Evolutionary conservation across 768 basidiomycete species (phyloP).

Genomic region (Rhodotorula taiwanensis): DNA sequence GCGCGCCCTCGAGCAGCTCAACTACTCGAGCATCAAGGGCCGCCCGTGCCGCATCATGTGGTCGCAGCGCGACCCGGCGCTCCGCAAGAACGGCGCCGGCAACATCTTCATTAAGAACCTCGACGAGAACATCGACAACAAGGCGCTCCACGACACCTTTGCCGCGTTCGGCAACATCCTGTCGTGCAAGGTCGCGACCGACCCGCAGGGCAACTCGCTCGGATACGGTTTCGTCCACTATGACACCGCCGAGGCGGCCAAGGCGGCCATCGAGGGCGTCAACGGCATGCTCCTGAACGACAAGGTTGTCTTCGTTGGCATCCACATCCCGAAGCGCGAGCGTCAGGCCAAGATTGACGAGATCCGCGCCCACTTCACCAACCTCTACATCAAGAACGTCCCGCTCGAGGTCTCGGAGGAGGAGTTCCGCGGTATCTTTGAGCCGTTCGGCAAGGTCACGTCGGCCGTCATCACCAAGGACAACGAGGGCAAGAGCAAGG

Average conservation of each 20-base stretch:
- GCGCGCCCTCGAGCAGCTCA: conserved; percentile 96
- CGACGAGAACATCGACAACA: conserved; percentile 60
- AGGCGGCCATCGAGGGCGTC: conserved; percentile 93
- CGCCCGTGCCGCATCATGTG: conserved; percentile 99
- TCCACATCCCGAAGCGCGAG: conserved; percentile 97
- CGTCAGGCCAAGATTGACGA: conserved; percentile 98
- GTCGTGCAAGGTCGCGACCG: conserved; percentile 97
- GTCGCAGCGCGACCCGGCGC: conserved; percentile 98
- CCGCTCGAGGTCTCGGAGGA: conserved; percentile 74
- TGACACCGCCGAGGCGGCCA: conserved; percentile 92
- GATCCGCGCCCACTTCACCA: conserved; percentile 94
- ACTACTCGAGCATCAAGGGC: conserved; percentile 98
- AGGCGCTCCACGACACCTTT: conserved; percentile 99
- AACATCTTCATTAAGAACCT: conserved; percentile 99
- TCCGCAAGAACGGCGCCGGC: conserved; percentile 98
- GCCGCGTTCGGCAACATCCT: conserved; percentile 97
- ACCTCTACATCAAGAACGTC: conserved; percentile 96
- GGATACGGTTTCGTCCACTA: conserved; percentile 99
- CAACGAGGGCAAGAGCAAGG: conserved; percentile 85
- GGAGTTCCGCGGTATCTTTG: conserved; percentile 78
- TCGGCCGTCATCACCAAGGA: conserved; percentile 73
- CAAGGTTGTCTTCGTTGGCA: conserved; percentile 97
- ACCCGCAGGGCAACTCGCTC: conserved; percentile 89
- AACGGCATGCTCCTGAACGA: conserved; percentile 99
- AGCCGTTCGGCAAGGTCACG: conserved; percentile 69